Percentiles rank a stretch among this genome's conserved stretches.
Evolutionary conservation across 441 rosid species (phyloP).

Genomic region (Pelargonium fulgidum): DNA sequence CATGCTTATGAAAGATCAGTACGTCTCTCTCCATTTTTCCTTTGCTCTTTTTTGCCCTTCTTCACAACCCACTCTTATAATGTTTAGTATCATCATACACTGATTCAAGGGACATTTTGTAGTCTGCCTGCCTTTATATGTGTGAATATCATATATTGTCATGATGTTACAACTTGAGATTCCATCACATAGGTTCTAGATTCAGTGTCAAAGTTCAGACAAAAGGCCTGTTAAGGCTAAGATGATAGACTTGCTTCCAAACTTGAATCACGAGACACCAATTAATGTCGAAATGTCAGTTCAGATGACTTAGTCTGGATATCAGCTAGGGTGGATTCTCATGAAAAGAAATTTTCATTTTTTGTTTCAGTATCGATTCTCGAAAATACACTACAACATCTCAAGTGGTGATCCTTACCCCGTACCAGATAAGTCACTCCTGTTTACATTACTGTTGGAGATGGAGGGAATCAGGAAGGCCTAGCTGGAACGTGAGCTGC

Average conservation of each 20-base stretch:
- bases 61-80: not conserved
- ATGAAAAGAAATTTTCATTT: too few species aligned
- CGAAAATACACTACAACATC: conserved; percentile 61
- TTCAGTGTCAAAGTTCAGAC: not conserved
- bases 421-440: conserved; percentile 68
- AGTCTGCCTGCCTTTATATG: too few species aligned
- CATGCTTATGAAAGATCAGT: conserved; percentile 82
- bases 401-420: conserved; percentile 63
- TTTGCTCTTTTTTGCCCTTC: not conserved
- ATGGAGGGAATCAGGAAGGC: conserved; percentile 98
- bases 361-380: conserved; percentile 60
- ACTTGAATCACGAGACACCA: too few species aligned
- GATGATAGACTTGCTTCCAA: too few species aligned
- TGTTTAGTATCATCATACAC: not conserved
- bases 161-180: not conserved
- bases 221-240: too few species aligned
- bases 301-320: not conserved
- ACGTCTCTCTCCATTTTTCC: conserved; percentile 17
- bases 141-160: not conserved
- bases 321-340: conserved; percentile 1
- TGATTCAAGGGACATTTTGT: not conserved
- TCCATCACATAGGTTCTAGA: not conserved
- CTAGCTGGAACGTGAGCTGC: conserved; percentile 61
- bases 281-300: too few species aligned
- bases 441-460: conserved; percentile 82